Conservation (phyloP, 2,329 filamentous ascomycete genomes). For the Fusarium continuum region DNA sequence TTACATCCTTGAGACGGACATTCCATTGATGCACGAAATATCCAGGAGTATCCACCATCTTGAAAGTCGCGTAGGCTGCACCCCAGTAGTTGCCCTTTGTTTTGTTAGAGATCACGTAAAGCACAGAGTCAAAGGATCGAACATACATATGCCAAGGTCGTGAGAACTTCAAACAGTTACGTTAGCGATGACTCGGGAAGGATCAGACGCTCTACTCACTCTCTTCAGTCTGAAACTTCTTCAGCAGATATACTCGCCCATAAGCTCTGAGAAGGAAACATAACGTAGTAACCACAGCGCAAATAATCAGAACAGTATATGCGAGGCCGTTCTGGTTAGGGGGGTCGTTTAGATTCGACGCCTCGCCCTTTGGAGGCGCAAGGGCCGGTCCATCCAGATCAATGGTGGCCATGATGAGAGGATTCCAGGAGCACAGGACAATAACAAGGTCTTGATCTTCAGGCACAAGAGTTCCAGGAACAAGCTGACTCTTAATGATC, state of each 20-base stretch:
- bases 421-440: no score
- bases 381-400: background rate
- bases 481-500: background rate
- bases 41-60: conserved; percentile 43
- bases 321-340: background rate
- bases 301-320: background rate
- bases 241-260: background rate
- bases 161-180: background rate
- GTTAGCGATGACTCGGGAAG: background rate
- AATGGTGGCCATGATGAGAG: background rate
- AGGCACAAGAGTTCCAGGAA: background rate
- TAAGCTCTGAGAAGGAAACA: background rate
- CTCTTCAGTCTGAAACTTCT: conserved; percentile 3
- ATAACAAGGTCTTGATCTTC: background rate
- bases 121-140: fast-evolving
- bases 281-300: background rate
- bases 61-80: conserved; percentile 34
- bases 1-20: conserved; percentile 42
- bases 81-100: conserved; percentile 27
- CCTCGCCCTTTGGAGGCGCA: background rate
- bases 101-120: background rate
- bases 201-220: background rate
- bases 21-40: conserved; percentile 52
- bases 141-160: background rate
- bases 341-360: background rate